phyloP scores from a whole-genome alignment of 2,329 filamentous ascomycete species.

The Chaetothyriales sp. region DNA sequence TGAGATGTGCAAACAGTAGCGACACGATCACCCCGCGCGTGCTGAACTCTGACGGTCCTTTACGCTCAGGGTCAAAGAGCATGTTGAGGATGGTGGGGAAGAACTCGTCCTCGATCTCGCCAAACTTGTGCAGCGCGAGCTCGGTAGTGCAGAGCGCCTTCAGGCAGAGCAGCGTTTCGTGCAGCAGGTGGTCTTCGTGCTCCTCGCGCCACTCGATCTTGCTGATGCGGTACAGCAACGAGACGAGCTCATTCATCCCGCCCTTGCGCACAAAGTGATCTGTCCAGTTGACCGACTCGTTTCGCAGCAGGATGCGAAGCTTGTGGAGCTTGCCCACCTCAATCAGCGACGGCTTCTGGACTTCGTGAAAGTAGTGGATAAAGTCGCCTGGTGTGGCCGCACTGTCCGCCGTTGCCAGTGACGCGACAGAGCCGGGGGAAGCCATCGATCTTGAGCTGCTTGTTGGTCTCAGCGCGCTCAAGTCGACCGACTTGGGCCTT shows the following conservation, averaged over 20 bases:
- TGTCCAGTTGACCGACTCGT: constrained; percentile 93
- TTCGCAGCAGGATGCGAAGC: constrained; percentile 71
- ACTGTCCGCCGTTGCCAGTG: constrained; percentile 48
- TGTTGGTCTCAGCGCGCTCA: constrained; percentile 42
- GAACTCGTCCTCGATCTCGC: constrained; percentile 62
- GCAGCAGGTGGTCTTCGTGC: constrained; percentile 82
- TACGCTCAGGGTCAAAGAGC: constrained; percentile 96
- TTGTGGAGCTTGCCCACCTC: constrained; percentile 96
- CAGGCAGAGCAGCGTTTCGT: constrained; percentile 82
- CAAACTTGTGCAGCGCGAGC: constrained; percentile 66
- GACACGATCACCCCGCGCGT: constrained; percentile 84
- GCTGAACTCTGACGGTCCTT: constrained; percentile 91
- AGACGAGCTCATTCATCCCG: constrained; percentile 84
- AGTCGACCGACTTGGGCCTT: constrained; percentile 57
- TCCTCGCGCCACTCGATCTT: constrained; percentile 96
- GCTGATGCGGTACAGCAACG: constrained; percentile 79
- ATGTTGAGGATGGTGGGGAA: constrained; percentile 78
- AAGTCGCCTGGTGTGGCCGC: constrained; percentile 69
- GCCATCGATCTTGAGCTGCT: constrained; percentile 45
- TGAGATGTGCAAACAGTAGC: constrained; percentile 76
- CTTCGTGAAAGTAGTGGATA: constrained; percentile 69
- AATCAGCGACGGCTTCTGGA: constrained; percentile 65
- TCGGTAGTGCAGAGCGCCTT: constrained; percentile 92
- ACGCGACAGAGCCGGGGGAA: constrained; percentile 41
- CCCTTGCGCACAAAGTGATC: constrained; percentile 79